Evolutionary conservation across 2,329 filamentous ascomycete genomes (phyloP).

Genomic region (Amesomyces nigricolor): DNA sequence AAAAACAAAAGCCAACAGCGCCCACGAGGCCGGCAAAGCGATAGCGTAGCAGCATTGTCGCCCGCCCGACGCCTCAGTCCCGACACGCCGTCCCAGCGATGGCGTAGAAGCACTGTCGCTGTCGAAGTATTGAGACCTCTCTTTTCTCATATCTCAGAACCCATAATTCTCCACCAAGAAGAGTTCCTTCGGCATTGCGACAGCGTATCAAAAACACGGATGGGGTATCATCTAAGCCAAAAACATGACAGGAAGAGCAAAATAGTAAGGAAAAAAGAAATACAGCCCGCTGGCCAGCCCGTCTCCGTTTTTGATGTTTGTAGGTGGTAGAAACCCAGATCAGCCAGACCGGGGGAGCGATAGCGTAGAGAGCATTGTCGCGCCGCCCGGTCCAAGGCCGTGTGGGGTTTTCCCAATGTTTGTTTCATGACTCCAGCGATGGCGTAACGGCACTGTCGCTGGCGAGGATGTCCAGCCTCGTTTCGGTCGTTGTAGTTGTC

Average conservation of each 20-base stretch:
- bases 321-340: slow-evolving; percentile 2
- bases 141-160: neutral
- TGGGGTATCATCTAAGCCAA: slow-evolving; percentile 44
- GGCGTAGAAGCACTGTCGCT: slow-evolving; percentile 52
- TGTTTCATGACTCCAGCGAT: slow-evolving; percentile 30
- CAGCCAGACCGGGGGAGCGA: slow-evolving; percentile 23
- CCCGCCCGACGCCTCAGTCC: slow-evolving; percentile 39
- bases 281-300: neutral
- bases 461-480: slow-evolving; percentile 26
- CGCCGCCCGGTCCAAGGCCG: slow-evolving; percentile 14
- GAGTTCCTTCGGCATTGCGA: slow-evolving; percentile 28
- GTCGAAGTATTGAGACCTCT: slow-evolving; percentile 37
- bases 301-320: neutral
- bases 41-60: slow-evolving; percentile 54
- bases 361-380: slow-evolving; percentile 40
- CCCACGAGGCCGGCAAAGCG: slow-evolving; percentile 45
- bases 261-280: slow-evolving; percentile 21
- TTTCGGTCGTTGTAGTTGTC: neutral
- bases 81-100: slow-evolving; percentile 50
- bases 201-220: slow-evolving; percentile 48
- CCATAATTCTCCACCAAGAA: slow-evolving; percentile 3
- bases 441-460: slow-evolving; percentile 37
- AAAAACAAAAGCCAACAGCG: slow-evolving; percentile 28
- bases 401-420: slow-evolving; percentile 20
- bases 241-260: slow-evolving; percentile 26